A percentile compares a stretch with the other conserved stretches of the same genome.
Evolutionary conservation across 2,329 filamentous ascomycete genomes (phyloP).

Genomic region (Aspergillus melleus): DNA sequence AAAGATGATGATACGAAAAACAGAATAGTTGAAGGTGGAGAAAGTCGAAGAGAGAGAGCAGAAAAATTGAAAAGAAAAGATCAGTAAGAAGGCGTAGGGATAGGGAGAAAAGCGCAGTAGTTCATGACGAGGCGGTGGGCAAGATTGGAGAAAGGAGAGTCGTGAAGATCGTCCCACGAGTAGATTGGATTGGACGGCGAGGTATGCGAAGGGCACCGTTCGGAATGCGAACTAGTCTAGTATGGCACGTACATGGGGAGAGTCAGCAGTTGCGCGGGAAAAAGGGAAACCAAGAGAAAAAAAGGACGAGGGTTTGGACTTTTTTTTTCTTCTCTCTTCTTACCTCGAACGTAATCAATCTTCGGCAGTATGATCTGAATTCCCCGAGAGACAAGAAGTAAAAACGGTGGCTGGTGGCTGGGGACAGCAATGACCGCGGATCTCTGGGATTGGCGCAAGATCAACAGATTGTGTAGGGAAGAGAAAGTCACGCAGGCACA

Average conservation of each 20-base stretch:
- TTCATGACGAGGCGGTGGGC: conserved; percentile 21
- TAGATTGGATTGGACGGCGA: conserved; percentile 16
- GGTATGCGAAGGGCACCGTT: conserved; percentile 18
- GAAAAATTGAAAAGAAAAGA: neutral
- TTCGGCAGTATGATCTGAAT: conserved; percentile 7
- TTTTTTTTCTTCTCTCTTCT: neutral
- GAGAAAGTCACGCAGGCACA: conserved; percentile 30
- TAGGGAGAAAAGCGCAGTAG: conserved; percentile 12
- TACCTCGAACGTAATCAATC: neutral
- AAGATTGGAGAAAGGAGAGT: conserved; percentile 15
- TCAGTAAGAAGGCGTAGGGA: conserved; percentile 16
- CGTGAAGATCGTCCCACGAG: conserved; percentile 16
- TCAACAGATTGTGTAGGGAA: conserved; percentile 8
- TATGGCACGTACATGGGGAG: conserved; percentile 10
- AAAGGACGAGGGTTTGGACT: neutral
- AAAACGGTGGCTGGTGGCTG: conserved; percentile 23
- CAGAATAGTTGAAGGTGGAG: neutral
- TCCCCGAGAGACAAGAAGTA: conserved; percentile 8
- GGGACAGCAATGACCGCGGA: neutral
- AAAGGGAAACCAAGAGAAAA: neutral
- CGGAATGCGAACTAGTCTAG: conserved; percentile 23
- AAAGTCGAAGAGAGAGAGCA: neutral
- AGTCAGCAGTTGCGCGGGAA: conserved; percentile 7
- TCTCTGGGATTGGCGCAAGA: conserved; percentile 4
- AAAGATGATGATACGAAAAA: neutral